These are phyloP conservation scores for Prunus yedoensis DNA, from an alignment of 331 rosid genomes.

Conservation along the genomic window DNA sequence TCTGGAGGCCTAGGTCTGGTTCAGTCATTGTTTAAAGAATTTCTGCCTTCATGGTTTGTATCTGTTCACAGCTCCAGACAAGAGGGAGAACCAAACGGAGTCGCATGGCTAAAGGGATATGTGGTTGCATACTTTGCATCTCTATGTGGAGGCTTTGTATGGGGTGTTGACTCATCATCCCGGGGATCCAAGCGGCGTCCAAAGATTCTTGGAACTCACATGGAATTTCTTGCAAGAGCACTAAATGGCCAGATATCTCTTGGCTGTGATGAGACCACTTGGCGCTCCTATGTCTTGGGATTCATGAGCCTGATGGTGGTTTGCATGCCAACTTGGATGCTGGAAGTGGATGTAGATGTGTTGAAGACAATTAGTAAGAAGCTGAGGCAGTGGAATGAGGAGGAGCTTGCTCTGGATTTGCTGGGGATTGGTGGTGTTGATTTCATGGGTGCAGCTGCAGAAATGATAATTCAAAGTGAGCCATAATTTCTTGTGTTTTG, in stretches of 20 bases:
- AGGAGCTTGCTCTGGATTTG: conserved; percentile 63
- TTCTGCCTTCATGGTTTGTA: conserved; percentile 67
- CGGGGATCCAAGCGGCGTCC: conserved; percentile 58
- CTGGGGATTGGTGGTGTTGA: conserved; percentile 56
- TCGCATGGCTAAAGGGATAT: conserved; percentile 58
- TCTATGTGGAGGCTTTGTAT: conserved; percentile 60
- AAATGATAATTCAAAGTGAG: conserved; percentile 45
- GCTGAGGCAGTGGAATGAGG: conserved; percentile 59
- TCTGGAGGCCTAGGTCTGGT: conserved; percentile 62
- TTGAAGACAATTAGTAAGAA: conserved; percentile 59
- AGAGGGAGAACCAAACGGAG: conserved; percentile 43
- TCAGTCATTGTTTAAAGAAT: conserved; percentile 58
- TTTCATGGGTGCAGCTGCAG: conserved; percentile 76
- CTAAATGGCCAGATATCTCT: conserved; percentile 63
- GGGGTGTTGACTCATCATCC: conserved; percentile 73
- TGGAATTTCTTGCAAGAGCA: conserved; percentile 67
- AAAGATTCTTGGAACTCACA: conserved; percentile 52
- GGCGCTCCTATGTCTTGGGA: conserved; percentile 65
- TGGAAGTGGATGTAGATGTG: conserved; percentile 53
- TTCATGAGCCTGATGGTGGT: conserved; percentile 62
- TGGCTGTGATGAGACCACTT: conserved; percentile 61
- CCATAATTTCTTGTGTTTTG: conserved; percentile 16
- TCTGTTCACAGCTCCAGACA: conserved; percentile 50
- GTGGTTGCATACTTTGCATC: conserved; percentile 66
- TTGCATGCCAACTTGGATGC: conserved; percentile 66